Evolutionary conservation across 768 basidiomycete species (phyloP), one percentile per base, ranked within the genome.

Genomic region (Rhodosporidiobolus odoratus): DNA sequence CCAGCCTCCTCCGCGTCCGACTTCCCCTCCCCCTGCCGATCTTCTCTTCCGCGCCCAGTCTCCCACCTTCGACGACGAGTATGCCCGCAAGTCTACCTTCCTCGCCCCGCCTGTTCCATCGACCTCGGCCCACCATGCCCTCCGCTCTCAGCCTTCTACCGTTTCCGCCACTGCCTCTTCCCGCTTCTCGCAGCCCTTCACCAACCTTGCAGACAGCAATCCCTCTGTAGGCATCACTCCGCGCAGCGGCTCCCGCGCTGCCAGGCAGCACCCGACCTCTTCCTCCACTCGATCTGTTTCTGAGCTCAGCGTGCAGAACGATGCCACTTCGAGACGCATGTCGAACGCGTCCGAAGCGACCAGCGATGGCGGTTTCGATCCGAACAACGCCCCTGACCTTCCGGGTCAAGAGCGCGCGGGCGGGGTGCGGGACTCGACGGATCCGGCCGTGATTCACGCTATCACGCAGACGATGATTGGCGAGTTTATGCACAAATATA

Each of bases 391-490:
- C 27, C 71, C 65, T 47, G 50, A 23, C 23, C 27, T 60, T 30
- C 58, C 58, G 3, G 57, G 37, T 17, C 52, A 30, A 27, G 60
- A 23, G 59, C 58, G 48, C 47, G 45, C 54, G 37, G 54, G 76
- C 30, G 62, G 66, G 19, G 77, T 76, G 35, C 80, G 79, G 41
- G 84, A 82, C 54, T 81, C 87, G 27, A 96, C 95, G 35, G 95
- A 99, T 77, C 94, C 93, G 6, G 81, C 84, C 3, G 82, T 96
- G 77, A 96, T 98, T 74, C 95, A 97, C 78, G 89, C 94, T 2
- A 97, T 98, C 75, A 99, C 96, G 23, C 95, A 98, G 83, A 96
- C 94, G 32, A 99, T 99, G 96, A 98, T 98, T 75, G 95, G 96
- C 59, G 95, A 98, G 83, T 97, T 93, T 81, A 80, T 99, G 82